Evolutionary conservation across 306 rosid species (phyloP).

Genomic region (Styphnolobium japonicum): DNA sequence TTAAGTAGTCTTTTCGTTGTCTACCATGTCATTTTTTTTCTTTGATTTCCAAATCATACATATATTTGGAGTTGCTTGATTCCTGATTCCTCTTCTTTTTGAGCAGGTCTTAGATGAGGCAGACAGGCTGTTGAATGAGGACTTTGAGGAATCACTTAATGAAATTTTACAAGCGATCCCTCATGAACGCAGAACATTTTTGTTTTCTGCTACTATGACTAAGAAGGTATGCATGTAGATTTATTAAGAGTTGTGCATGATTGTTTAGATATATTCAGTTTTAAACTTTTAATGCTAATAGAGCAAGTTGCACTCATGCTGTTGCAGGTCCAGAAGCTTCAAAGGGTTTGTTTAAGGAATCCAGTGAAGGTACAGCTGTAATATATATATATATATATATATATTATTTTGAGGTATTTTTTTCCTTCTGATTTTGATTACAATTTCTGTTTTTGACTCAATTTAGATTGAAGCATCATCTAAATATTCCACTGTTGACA

Average conservation of each 20-base stretch:
- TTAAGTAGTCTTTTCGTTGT: background rate
- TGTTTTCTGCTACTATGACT: constrained; percentile 98
- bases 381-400: background rate
- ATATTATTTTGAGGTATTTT: no score
- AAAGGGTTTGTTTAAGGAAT: constrained; percentile 81
- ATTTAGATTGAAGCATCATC: constrained; percentile 86
- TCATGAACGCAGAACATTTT: constrained; percentile 75
- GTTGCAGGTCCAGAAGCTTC: constrained; percentile 84
- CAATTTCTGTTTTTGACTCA: background rate
- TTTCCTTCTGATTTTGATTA: background rate
- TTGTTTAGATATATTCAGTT: background rate
- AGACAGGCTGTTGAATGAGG: constrained; percentile 82
- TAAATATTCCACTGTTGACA: constrained; percentile 91
- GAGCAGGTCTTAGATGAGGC: constrained; percentile 95
- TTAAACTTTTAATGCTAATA: constrained; percentile 18
- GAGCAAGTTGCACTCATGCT: constrained; percentile 14
- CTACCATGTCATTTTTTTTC: background rate
- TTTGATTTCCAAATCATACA: background rate
- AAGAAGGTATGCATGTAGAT: constrained; percentile 61
- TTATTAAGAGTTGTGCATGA: background rate
- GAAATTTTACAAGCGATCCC: constrained; percentile 74
- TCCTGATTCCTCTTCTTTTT: constrained; percentile 26
- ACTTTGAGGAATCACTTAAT: constrained; percentile 77
- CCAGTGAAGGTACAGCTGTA: constrained; percentile 78
- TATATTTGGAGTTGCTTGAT: constrained; percentile 21